Evolutionary conservation across 257 asterid species (phyloP).

Genomic region (Capsicum chinense): DNA sequence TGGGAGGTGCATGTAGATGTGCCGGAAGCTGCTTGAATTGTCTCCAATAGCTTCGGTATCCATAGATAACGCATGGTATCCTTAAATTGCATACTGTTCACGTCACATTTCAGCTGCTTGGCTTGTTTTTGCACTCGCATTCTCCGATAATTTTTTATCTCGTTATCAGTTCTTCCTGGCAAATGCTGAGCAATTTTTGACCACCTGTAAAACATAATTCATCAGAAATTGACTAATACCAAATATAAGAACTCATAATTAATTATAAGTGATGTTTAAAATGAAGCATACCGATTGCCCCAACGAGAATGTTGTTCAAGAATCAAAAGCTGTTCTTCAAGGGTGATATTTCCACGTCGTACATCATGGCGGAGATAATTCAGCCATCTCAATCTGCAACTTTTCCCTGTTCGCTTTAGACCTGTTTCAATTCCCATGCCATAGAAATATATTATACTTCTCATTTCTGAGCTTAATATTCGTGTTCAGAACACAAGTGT

Average conservation of each 20-base stretch:
- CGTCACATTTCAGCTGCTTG: constrained; percentile 89
- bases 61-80: constrained; percentile 90
- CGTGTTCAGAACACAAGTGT: constrained; percentile 30
- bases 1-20: constrained; percentile 19
- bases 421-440: constrained; percentile 45
- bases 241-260: no score
- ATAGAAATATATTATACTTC: background rate
- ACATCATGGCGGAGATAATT: constrained; percentile 87
- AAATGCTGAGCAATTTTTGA: constrained; percentile 84
- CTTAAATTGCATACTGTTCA: constrained; percentile 88
- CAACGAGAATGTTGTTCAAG: constrained; percentile 92
- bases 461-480: background rate
- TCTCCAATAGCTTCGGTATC: constrained; percentile 80
- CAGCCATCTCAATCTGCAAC: constrained; percentile 80
- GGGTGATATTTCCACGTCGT: constrained; percentile 89
- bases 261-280: background rate
- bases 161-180: constrained; percentile 78
- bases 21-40: constrained; percentile 67
- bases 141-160: constrained; percentile 83
- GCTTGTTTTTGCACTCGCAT: constrained; percentile 88
- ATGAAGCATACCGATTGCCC: constrained; percentile 70
- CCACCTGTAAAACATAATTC: constrained; percentile 51
- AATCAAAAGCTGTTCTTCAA: constrained; percentile 84
- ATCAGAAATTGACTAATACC: background rate
- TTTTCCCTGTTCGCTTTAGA: constrained; percentile 77